Evolutionary conservation across 2,329 filamentous ascomycete species (phyloP), one percentile per base, ranked within the genome.

Genomic region (Cryphonectria carpinicola): DNA sequence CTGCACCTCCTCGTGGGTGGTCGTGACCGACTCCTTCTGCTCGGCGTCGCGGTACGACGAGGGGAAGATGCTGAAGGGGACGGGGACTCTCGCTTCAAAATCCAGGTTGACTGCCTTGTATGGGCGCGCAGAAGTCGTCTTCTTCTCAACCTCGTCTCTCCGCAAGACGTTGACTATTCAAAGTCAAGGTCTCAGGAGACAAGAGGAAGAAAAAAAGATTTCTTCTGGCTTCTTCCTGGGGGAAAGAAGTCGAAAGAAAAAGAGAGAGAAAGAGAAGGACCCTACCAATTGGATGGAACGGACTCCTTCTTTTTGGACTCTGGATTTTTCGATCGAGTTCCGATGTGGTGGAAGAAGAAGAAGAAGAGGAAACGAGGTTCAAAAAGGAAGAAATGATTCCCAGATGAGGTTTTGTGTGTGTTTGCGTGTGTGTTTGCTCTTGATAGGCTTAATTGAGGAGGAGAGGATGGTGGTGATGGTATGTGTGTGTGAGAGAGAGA

Each of bases 21-120:
- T 80, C 69, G 78, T 79, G 72, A 79, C 82, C 79, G 81, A 82
- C 82, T 87, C 87, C 83, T 92, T 90, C 71, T 72, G 66, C 65
- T 70, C 68, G 70, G 68, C 68, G 67, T 72, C 67, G 60, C 70
- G 67, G 90, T 98, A 98, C 86, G 94, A 93, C 85, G 94, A 97
- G 88, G 95, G 95, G 91, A 98, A 98, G 92, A 98, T 93, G 93
- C 94, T 98, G 91, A 98, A 97, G 87, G 95, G 95, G 86, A 98
- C 96, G 89, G 95, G 94, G 86, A 98, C 93, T 86, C 94, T 93
- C 87, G 95, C 94, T 93, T 97, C 95, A 96, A 97, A 98, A 93
- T 98, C 95, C 95, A 98, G 95, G 88, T 94, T 98, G 93, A 87
- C 93, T 92, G 92, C 90, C 91, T 92, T 90, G 85, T 78, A 76